These are phyloP conservation scores for Penicillium goetzii DNA, from an alignment of 495 filamentous ascomycete genomes.

Conservation along the genomic window DNA sequence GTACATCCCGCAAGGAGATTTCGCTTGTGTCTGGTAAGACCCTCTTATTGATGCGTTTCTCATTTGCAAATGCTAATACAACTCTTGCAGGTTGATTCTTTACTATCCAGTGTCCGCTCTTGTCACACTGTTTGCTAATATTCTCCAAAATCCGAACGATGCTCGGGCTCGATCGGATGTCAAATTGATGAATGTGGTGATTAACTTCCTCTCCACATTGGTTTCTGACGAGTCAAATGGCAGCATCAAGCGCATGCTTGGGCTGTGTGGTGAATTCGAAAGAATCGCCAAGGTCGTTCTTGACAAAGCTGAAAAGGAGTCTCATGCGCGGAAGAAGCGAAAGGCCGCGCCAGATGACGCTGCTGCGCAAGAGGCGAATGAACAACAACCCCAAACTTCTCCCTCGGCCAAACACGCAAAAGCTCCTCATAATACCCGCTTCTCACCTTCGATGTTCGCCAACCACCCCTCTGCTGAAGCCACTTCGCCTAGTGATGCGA, in stretches of 20 bases:
- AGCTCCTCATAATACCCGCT: slow-evolving; percentile 32
- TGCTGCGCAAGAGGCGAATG: slow-evolving; percentile 18
- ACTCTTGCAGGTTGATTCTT: slow-evolving; percentile 74
- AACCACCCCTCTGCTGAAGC: slow-evolving; percentile 32
- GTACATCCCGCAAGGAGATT: slow-evolving; percentile 94
- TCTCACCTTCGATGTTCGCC: slow-evolving; percentile 41
- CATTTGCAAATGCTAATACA: neutral
- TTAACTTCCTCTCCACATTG: slow-evolving; percentile 83
- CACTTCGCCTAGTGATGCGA: slow-evolving; percentile 32
- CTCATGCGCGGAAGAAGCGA: slow-evolving; percentile 75
- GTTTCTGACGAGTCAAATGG: slow-evolving; percentile 77
- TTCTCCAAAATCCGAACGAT: slow-evolving; percentile 94
- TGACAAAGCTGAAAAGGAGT: slow-evolving; percentile 85
- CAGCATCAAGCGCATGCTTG: slow-evolving; percentile 89
- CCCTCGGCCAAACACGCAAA: slow-evolving; percentile 32
- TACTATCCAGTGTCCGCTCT: slow-evolving; percentile 97
- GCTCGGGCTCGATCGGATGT: slow-evolving; percentile 84
- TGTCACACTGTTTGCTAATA: slow-evolving; percentile 95
- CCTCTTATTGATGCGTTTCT: neutral
- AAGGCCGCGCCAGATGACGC: slow-evolving; percentile 59
- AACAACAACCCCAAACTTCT: slow-evolving; percentile 31
- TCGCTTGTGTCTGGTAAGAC: slow-evolving; percentile 90
- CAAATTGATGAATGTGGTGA: slow-evolving; percentile 87
- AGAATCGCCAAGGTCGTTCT: slow-evolving; percentile 91
- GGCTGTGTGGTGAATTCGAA: slow-evolving; percentile 92